A percentile compares a stretch with the other conserved stretches of the same genome.
Evolutionary conservation across 768 basidiomycete species (phyloP).

Genomic region (Trametopsis cervina): DNA sequence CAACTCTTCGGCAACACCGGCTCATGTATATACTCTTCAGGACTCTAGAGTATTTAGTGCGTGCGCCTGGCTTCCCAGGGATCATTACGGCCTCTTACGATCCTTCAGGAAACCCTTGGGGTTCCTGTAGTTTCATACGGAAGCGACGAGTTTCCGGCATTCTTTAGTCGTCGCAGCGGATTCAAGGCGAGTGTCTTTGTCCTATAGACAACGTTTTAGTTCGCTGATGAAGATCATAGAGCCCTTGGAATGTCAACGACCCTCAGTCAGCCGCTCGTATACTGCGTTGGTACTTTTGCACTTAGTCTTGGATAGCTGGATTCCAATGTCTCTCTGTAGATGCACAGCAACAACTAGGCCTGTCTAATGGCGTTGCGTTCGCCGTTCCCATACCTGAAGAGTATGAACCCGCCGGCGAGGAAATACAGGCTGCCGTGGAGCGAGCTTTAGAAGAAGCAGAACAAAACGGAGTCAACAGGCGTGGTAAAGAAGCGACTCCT

Average conservation of each 20-base stretch:
- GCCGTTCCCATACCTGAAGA: constrained; percentile 85
- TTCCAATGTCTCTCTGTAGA: constrained; percentile 35
- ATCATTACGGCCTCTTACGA: background rate
- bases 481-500: constrained; percentile 90
- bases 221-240: constrained; percentile 35
- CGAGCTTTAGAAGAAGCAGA: constrained; percentile 82
- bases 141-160: constrained; percentile 86
- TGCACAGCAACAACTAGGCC: constrained; percentile 59
- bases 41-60: constrained; percentile 74
- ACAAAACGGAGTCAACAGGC: constrained; percentile 65
- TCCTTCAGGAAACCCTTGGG: constrained; percentile 81
- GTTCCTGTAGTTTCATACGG: constrained; percentile 85
- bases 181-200: constrained; percentile 47
- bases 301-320: background rate
- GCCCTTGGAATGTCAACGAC: constrained; percentile 68
- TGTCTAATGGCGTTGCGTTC: constrained; percentile 74
- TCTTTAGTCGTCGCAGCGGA: constrained; percentile 82
- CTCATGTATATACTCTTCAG: constrained; percentile 27
- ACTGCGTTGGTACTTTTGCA: constrained; percentile 44
- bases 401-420: constrained; percentile 57
- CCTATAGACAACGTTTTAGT: background rate
- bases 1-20: background rate
- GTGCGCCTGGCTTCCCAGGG: constrained; percentile 16
- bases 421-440: constrained; percentile 73
- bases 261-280: constrained; percentile 65